Evolutionary conservation across 208 protist genomes (phyloP).

Genomic region (Wallacemonas sp.): DNA sequence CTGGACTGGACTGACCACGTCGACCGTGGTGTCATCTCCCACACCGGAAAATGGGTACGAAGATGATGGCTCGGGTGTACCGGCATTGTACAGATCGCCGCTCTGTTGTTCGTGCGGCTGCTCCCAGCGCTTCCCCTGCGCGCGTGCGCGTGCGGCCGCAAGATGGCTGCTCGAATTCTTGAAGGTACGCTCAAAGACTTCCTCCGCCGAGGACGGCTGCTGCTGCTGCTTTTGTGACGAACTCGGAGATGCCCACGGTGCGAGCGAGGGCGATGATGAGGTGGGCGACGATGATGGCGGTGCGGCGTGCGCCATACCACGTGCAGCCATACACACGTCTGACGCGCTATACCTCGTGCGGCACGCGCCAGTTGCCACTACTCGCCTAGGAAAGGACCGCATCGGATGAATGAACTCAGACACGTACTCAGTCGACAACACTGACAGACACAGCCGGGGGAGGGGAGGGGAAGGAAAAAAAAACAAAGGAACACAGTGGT

Average conservation of each 20-base stretch:
- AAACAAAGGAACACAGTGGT: background rate
- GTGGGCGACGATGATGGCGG: no score
- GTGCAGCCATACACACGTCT: no score
- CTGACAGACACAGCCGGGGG: background rate
- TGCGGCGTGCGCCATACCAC: no score
- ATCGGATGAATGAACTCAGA: no score
- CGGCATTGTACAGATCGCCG: no score
- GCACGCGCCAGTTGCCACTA: no score
- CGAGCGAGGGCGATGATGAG: background rate
- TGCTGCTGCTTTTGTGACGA: background rate
- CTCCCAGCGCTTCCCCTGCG: background rate
- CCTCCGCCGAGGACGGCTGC: background rate
- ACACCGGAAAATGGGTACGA: no score
- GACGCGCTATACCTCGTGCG: no score
- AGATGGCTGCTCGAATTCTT: background rate
- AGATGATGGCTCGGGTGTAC: no score
- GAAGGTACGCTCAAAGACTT: conserved; percentile 4
- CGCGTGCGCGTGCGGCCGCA: conserved; percentile 1
- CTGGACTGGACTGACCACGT: background rate
- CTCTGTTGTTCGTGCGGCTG: background rate
- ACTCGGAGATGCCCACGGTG: background rate
- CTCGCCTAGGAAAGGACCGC: no score
- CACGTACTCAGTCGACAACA: no score
- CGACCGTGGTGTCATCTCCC: background rate
- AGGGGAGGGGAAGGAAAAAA: background rate